Conservation (phyloP, 2,329 filamentous ascomycete genomes). For the Penicillium rolfsii region DNA sequence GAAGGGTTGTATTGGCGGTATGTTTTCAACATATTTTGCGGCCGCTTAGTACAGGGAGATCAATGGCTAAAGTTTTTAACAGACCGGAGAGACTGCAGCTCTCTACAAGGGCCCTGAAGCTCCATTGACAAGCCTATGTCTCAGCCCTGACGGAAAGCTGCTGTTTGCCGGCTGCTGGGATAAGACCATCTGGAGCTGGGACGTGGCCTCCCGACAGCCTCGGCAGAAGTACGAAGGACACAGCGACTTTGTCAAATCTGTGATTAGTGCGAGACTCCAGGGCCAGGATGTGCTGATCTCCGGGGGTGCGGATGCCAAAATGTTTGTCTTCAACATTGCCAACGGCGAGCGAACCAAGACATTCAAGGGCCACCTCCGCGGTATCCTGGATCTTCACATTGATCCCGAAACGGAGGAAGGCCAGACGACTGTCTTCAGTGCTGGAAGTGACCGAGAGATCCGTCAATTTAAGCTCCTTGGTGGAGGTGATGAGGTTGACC, state of each 20-base stretch:
- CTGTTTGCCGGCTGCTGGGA: slow-evolving; percentile 91
- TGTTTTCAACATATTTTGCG: slow-evolving; percentile 44
- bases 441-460: slow-evolving; percentile 79
- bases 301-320: slow-evolving; percentile 76
- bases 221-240: slow-evolving; percentile 73
- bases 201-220: slow-evolving; percentile 59
- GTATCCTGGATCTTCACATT: slow-evolving; percentile 76
- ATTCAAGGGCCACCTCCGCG: slow-evolving; percentile 76
- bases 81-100: slow-evolving; percentile 51
- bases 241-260: slow-evolving; percentile 85
- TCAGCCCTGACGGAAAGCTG: slow-evolving; percentile 64
- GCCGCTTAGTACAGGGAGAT: slow-evolving; percentile 13
- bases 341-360: slow-evolving; percentile 72
- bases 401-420: slow-evolving; percentile 60
- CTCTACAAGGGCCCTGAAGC: slow-evolving; percentile 74
- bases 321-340: slow-evolving; percentile 79
- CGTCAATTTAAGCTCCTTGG: slow-evolving; percentile 60
- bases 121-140: slow-evolving; percentile 76
- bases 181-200: slow-evolving; percentile 87
- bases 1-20: slow-evolving; percentile 76
- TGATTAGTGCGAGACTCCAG: slow-evolving; percentile 65
- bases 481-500: slow-evolving; percentile 54
- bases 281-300: slow-evolving; percentile 69
- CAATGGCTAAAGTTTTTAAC: slow-evolving; percentile 15
- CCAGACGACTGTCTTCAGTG: slow-evolving; percentile 68